phyloP scores from a whole-genome alignment of 2,329 filamentous ascomycete genomes.

The Annulohypoxylon truncatum region DNA sequence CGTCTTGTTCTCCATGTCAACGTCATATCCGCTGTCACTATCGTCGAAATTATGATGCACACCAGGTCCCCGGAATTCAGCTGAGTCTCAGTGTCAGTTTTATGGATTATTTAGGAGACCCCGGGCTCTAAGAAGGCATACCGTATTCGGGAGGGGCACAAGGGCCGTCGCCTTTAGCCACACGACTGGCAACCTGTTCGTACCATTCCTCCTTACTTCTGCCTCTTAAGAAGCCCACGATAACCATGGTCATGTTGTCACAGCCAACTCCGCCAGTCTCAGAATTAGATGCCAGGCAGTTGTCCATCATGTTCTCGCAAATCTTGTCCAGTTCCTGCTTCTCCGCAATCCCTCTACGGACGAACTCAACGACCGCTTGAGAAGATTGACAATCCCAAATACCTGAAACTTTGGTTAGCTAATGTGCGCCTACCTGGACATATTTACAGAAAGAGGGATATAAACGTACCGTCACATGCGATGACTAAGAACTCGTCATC shows the following conservation, averaged over 20 bases:
- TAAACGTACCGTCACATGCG: constrained; percentile 84
- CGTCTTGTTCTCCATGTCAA: constrained; percentile 74
- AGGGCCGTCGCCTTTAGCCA: constrained; percentile 95
- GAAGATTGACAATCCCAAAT: constrained; percentile 99
- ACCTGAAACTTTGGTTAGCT: constrained; percentile 65
- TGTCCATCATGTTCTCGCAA: constrained; percentile 99
- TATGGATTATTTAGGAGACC: constrained; percentile 43
- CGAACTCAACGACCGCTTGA: constrained; percentile 96
- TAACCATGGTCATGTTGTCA: constrained; percentile 99
- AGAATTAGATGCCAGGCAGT: constrained; percentile 96
- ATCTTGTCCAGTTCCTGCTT: constrained; percentile 96
- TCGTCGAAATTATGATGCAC: constrained; percentile 87
- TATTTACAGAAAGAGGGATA: neutral
- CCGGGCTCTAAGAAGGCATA: constrained; percentile 68
- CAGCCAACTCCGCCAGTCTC: constrained; percentile 98
- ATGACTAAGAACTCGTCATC: constrained; percentile 97
- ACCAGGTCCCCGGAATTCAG: constrained; percentile 85
- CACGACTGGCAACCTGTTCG: constrained; percentile 90
- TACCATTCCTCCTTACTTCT: constrained; percentile 99
- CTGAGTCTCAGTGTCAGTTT: constrained; percentile 61
- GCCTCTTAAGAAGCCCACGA: constrained; percentile 89
- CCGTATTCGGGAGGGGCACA: constrained; percentile 99
- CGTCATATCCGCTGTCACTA: constrained; percentile 80
- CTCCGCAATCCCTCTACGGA: constrained; percentile 92
- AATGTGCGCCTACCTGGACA: constrained; percentile 1